Conservation (phyloP, 2,329 filamentous ascomycete species). For the Albophoma yamanashiensis region DNA sequence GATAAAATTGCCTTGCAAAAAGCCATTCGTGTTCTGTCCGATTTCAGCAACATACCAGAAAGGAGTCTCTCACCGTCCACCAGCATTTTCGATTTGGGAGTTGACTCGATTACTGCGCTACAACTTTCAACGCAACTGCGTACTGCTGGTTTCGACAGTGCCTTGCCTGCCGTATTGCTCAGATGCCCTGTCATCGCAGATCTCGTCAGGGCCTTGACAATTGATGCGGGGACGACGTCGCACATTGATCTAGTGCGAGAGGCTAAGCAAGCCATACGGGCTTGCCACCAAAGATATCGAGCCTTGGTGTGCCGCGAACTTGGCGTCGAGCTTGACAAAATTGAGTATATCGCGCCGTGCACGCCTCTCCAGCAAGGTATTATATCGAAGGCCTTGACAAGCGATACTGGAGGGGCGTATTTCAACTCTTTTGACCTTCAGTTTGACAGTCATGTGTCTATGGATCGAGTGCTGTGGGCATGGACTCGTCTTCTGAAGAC, state of each 20-base stretch:
- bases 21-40: slow-evolving; percentile 43
- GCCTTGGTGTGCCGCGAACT: slow-evolving; percentile 42
- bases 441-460: slow-evolving; percentile 34
- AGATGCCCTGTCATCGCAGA: slow-evolving; percentile 43
- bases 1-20: slow-evolving; percentile 26
- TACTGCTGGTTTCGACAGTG: slow-evolving; percentile 46
- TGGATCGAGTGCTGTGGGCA: slow-evolving; percentile 37
- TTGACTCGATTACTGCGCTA: slow-evolving; percentile 81
- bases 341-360: slow-evolving; percentile 72
- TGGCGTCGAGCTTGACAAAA: slow-evolving; percentile 32
- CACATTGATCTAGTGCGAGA: slow-evolving; percentile 24
- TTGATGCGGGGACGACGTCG: not conserved
- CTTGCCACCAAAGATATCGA: slow-evolving; percentile 52
- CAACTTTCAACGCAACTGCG: slow-evolving; percentile 56
- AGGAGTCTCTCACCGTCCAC: slow-evolving; percentile 39
- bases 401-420: slow-evolving; percentile 50
- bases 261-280: slow-evolving; percentile 49
- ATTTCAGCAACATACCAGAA: slow-evolving; percentile 35
- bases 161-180: slow-evolving; percentile 57
- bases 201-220: slow-evolving; percentile 28
- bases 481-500: slow-evolving; percentile 43
- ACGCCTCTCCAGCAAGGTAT: slow-evolving; percentile 83
- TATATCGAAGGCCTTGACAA: slow-evolving; percentile 54
- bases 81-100: slow-evolving; percentile 74
- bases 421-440: slow-evolving; percentile 64